Evolutionary conservation across 495 filamentous ascomycete species (phyloP), one percentile per base, ranked within the genome.

Genomic region (Podospora tetraspora): DNA sequence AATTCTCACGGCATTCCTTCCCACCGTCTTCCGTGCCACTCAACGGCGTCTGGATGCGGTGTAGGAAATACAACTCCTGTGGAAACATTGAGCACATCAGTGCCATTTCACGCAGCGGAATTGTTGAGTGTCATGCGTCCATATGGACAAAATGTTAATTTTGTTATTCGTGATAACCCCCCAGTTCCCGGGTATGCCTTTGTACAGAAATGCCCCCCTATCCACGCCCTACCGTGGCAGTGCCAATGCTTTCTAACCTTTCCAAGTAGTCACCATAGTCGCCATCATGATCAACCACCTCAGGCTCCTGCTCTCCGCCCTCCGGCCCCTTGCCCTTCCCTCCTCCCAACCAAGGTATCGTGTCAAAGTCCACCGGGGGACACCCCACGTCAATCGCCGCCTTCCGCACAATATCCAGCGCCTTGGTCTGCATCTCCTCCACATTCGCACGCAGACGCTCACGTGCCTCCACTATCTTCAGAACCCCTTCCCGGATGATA

Each of bases 341-440:
- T 34, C 62, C 62, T 11, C 57, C 67, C 62, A 73, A n/a, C 74
- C 72, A 75, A 4, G 72, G 64, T 9, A 73, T 64, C 11, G 66
- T 70, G 3, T 59, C 69, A 68, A 74, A 72, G 22, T 75, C 69
- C 7, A 75, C 74, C 43, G 67, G 67, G 30, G 37, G 23, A 25
- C 57, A 22, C 16, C 67, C 66, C 9, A 62, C 68, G 43, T 74
- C 71, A 9, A 67, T 32, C 22, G 74, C 74, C 25, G 75, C 72
- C 29, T 70, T 60, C 66, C 60, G 62, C 75, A 77, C 74, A 37
- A 79, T 76, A 29, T 52, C n/a, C 19, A 79, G 22, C 21, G 71
- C 68, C 64, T 64, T 64, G 3, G 0, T 13, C 23, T 72, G 72
- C 22, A 77, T 27, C 24, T 19, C 25, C 52, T 62, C 66, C 2